These are phyloP conservation scores for Talaromyces thailandensis DNA, from an alignment of 495 filamentous ascomycete genomes.

Conservation along the genomic window DNA sequence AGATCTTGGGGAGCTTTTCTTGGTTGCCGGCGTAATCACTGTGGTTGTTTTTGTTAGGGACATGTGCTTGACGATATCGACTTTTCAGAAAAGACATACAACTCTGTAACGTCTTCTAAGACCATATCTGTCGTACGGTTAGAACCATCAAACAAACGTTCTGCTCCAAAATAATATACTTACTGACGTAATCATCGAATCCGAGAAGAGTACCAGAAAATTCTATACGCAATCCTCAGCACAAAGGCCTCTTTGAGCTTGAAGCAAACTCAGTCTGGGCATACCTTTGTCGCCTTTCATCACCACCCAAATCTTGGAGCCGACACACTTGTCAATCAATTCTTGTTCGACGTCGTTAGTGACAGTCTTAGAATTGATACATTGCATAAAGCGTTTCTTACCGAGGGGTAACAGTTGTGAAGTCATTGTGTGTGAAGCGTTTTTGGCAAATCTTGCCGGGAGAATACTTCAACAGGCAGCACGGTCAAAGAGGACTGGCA, in stretches of 20 bases:
- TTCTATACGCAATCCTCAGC: conserved; percentile 44
- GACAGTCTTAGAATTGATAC: conserved; percentile 7
- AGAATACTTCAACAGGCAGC: background rate
- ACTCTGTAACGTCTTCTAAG: conserved; percentile 92
- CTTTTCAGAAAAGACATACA: conserved; percentile 46
- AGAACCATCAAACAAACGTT: background rate
- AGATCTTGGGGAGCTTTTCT: conserved; percentile 81
- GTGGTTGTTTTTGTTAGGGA: conserved; percentile 11
- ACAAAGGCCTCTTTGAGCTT: background rate
- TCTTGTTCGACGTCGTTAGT: conserved; percentile 42
- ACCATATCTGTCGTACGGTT: conserved; percentile 71
- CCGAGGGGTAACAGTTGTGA: conserved; percentile 75
- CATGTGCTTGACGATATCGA: background rate
- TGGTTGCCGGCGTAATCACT: conserved; percentile 86
- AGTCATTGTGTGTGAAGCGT: conserved; percentile 43
- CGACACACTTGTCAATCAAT: conserved; percentile 97
- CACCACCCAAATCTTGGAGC: conserved; percentile 95
- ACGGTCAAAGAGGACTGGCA: background rate
- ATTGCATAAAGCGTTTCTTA: conserved; percentile 19
- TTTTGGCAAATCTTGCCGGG: background rate
- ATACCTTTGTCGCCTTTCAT: conserved; percentile 98
- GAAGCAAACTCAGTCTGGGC: background rate
- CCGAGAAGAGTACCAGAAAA: conserved; percentile 89
- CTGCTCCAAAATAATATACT: conserved; percentile 30
- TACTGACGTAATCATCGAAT: conserved; percentile 99